A percentile compares a stretch with the other conserved stretches of the same genome.
Conservation (phyloP, 257 asterid genomes). For the Solanum dulcamara region DNA sequence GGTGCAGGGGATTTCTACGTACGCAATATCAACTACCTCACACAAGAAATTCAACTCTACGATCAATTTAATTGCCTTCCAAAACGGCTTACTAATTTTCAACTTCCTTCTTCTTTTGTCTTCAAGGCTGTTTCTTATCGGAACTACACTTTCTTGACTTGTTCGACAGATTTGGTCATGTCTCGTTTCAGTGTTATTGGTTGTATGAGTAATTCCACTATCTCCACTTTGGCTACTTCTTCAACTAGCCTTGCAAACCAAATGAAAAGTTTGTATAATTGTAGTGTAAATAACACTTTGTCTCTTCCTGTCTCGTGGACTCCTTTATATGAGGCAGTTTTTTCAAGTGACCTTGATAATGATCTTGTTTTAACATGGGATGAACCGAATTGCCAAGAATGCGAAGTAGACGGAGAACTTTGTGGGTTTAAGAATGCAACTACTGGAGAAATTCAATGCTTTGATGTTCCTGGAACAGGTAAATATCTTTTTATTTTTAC, state of each 20-base stretch:
- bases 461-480: slow-evolving; percentile 13
- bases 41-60: slow-evolving; percentile 5
- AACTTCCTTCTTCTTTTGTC: not conserved
- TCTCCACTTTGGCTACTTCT: slow-evolving; percentile 34
- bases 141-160: slow-evolving; percentile 15
- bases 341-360: slow-evolving; percentile 12
- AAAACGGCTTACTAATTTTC: not conserved
- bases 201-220: slow-evolving; percentile 11
- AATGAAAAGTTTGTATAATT: slow-evolving; percentile 18
- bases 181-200: not conserved
- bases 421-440: slow-evolving; percentile 17
- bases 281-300: slow-evolving; percentile 18
- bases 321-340: not conserved
- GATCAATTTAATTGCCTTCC: slow-evolving; percentile 24
- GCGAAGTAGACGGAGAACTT: slow-evolving; percentile 15
- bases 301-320: slow-evolving; percentile 36
- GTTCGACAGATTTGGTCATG: not conserved
- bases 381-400: slow-evolving; percentile 14
- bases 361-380: slow-evolving; percentile 40
- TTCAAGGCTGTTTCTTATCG: not conserved
- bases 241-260: slow-evolving; percentile 10
- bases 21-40: not conserved
- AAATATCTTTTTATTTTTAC: not conserved
- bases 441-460: slow-evolving; percentile 6
- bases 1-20: slow-evolving; percentile 2